Evolutionary conservation across 192 early-diverging fungal genomes (phyloP).

Genomic region (Pilobolus umbonatus): DNA sequence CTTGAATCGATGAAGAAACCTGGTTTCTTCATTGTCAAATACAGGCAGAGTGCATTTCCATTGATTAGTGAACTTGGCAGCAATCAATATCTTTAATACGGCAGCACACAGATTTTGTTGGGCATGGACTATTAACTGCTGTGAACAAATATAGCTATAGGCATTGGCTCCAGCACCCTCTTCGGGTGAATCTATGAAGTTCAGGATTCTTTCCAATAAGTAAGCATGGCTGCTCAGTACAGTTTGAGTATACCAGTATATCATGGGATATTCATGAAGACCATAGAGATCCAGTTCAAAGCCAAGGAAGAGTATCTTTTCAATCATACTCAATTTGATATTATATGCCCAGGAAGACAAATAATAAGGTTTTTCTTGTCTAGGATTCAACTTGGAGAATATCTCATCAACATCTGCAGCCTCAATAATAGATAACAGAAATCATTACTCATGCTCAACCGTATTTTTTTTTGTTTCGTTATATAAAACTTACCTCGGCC

Average conservation of each 20-base stretch:
- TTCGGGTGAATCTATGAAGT: background rate
- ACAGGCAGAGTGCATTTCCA: conserved; percentile 26
- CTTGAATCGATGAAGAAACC: conserved; percentile 43
- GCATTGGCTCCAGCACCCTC: background rate
- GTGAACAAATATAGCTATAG: background rate
- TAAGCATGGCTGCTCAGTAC: conserved; percentile 4
- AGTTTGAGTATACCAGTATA: conserved; percentile 44
- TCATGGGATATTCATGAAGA: conserved; percentile 56
- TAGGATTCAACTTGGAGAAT: conserved; percentile 10
- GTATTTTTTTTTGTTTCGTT: background rate
- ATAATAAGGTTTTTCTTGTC: conserved; percentile 36
- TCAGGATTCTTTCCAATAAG: conserved; percentile 1
- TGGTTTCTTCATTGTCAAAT: conserved; percentile 42
- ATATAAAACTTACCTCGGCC: conserved; percentile 35
- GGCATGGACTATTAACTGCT: conserved; percentile 15
- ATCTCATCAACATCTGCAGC: conserved; percentile 19
- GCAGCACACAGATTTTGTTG: conserved; percentile 22
- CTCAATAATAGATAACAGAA: background rate
- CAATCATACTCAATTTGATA: conserved; percentile 52
- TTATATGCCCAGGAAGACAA: conserved; percentile 66
- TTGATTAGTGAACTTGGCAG: conserved; percentile 28
- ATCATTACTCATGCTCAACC: background rate
- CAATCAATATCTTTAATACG: conserved; percentile 30
- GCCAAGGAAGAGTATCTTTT: conserved; percentile 50
- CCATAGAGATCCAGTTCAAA: conserved; percentile 69